A percentile compares a stretch with the other conserved stretches of the same genome.
Evolutionary conservation across 1,284 basidiomycete genomes (phyloP).

Genomic region (Fomitopsis palustris): DNA sequence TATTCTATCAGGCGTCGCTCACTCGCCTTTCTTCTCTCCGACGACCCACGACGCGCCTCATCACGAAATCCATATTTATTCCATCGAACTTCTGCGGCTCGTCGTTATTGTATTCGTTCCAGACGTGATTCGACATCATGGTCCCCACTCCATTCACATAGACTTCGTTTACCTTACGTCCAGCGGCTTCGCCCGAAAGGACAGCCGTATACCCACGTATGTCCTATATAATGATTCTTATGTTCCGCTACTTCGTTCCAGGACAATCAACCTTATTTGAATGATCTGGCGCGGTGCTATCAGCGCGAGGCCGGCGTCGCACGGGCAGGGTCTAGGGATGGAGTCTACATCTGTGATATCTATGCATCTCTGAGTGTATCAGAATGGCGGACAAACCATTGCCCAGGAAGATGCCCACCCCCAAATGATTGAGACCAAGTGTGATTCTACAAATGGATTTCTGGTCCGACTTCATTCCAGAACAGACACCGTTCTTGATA

Average conservation of each 20-base stretch:
- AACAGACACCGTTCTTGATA: conserved; percentile 3
- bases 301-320: no score
- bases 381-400: background rate
- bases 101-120: no score
- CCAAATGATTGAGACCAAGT: background rate
- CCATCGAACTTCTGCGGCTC: background rate
- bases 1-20: background rate
- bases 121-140: background rate
- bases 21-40: background rate
- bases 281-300: no score
- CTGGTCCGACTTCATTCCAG: conserved; percentile 2
- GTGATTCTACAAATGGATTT: background rate
- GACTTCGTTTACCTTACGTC: background rate
- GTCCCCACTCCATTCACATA: background rate
- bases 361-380: background rate
- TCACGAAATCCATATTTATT: background rate
- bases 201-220: background rate
- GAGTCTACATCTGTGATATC: no score
- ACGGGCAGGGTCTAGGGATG: no score
- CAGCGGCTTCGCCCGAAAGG: no score
- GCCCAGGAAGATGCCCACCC: background rate
- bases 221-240: background rate
- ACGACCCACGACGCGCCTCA: background rate
- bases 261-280: background rate
- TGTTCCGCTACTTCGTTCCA: background rate